Conservation (phyloP, 1,139 yeast species). For the Ogataea hybrid region DNA sequence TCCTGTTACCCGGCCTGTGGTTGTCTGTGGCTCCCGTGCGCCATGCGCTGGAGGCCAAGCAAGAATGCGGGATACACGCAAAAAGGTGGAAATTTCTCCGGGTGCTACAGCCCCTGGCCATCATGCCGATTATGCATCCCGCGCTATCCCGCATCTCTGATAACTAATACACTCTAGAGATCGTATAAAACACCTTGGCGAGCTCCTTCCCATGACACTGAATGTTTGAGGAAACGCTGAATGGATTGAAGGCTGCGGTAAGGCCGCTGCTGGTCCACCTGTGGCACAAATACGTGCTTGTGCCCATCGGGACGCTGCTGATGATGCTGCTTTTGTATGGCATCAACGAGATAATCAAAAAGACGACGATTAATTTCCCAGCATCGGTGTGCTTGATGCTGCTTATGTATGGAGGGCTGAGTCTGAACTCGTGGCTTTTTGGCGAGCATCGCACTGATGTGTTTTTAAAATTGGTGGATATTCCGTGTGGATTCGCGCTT, state of each 20-base stretch:
- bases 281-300: conserved; percentile 26
- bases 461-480: conserved; percentile 49
- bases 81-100: not conserved
- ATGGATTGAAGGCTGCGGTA: conserved; percentile 1
- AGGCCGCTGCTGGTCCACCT: conserved; percentile 16
- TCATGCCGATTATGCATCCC: not conserved
- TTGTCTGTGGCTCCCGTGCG: not conserved
- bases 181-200: not conserved
- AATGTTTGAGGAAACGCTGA: conserved; percentile 1
- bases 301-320: conserved; percentile 39
- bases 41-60: too few species aligned
- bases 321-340: conserved; percentile 56
- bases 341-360: conserved; percentile 50
- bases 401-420: conserved; percentile 50
- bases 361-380: conserved; percentile 61
- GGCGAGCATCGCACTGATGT: conserved; percentile 39
- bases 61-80: too few species aligned
- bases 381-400: conserved; percentile 78
- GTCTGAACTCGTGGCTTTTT: conserved; percentile 35
- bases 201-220: not conserved
- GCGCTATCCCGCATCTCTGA: conserved; percentile 1
- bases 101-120: not conserved
- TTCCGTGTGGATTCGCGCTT: conserved; percentile 67
- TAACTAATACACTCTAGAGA: not conserved
- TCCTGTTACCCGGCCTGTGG: too few species aligned